Conservation (phyloP, 192 early-diverging fungal species). For the Backusella psychrophila region DNA sequence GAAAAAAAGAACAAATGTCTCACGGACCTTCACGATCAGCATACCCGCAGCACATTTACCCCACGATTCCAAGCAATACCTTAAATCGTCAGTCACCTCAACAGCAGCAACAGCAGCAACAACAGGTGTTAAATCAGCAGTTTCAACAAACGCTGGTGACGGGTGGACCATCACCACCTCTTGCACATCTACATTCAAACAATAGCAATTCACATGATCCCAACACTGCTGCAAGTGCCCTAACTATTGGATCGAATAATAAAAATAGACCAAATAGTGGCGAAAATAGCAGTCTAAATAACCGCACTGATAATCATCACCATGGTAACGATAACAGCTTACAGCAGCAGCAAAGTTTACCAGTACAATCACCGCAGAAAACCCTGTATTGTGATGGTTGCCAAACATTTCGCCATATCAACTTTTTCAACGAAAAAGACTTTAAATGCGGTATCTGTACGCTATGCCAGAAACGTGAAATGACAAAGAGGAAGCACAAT, state of each 20-base stretch:
- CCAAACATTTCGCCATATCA: not conserved
- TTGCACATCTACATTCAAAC: not conserved
- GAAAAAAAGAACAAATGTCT: constrained; percentile 1
- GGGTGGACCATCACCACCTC: not conserved
- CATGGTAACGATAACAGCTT: not conserved
- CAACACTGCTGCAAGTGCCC: not conserved
- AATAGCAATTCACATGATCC: not conserved
- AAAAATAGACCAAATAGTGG: not conserved
- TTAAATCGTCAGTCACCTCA: not conserved
- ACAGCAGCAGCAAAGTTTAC: not conserved
- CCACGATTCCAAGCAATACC: not conserved
- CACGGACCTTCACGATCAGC: constrained; percentile 11
- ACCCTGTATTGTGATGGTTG: constrained; percentile 2
- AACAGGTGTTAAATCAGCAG: not conserved
- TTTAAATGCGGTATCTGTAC: constrained; percentile 3
- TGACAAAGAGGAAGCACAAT: not conserved
- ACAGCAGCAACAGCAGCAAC: constrained; percentile 15
- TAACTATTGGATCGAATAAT: not conserved
- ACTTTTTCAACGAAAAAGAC: not conserved
- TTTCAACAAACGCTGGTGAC: constrained; percentile 10
- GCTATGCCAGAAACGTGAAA: not conserved
- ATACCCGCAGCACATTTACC: not conserved
- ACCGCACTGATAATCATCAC: not conserved
- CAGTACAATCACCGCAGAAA: not conserved
- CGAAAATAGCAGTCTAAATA: not conserved